Conservation (phyloP, 2,329 filamentous ascomycete species). For the Pseudogymnoascus sp. region DNA sequence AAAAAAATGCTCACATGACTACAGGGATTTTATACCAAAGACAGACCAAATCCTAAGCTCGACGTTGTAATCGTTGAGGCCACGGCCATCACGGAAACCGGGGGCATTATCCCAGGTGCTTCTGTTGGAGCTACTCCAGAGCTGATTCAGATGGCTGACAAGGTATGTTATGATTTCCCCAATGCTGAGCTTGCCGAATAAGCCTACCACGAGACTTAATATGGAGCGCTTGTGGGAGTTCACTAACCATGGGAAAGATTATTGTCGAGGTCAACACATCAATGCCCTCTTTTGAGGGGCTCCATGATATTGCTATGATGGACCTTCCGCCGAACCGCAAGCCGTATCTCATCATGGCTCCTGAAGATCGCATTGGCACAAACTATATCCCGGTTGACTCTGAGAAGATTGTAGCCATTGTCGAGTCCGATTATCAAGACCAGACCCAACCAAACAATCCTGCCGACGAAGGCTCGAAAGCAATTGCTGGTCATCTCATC, state of each 20-base stretch:
- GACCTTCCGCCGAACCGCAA: constrained; percentile 73
- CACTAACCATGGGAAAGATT: constrained; percentile 39
- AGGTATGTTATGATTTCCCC: constrained; percentile 38
- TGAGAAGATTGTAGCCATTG: constrained; percentile 73
- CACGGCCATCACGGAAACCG: constrained; percentile 78
- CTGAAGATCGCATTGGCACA: constrained; percentile 79
- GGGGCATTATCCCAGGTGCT: constrained; percentile 79
- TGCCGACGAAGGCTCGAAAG: constrained; percentile 62
- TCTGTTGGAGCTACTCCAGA: constrained; percentile 80
- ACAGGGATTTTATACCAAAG: constrained; percentile 73
- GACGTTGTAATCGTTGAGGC: constrained; percentile 83
- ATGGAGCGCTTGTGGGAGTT: neutral
- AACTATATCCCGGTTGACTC: constrained; percentile 77
- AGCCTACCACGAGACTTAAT: neutral
- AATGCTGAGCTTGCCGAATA: neutral
- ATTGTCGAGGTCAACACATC: constrained; percentile 90
- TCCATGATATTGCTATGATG: constrained; percentile 89
- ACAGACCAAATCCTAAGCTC: constrained; percentile 61
- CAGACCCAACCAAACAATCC: constrained; percentile 65
- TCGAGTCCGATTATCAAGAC: constrained; percentile 80
- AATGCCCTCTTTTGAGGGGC: constrained; percentile 73
- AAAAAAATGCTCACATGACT: constrained; percentile 12
- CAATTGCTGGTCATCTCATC: constrained; percentile 72
- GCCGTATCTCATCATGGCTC: constrained; percentile 76
- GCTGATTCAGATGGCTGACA: constrained; percentile 83